A percentile compares a stretch with the other conserved stretches of the same genome.
These are phyloP conservation scores for Fallopia convolvulus DNA, from an alignment of 148 eudicot genomes.

Conservation along the genomic window DNA sequence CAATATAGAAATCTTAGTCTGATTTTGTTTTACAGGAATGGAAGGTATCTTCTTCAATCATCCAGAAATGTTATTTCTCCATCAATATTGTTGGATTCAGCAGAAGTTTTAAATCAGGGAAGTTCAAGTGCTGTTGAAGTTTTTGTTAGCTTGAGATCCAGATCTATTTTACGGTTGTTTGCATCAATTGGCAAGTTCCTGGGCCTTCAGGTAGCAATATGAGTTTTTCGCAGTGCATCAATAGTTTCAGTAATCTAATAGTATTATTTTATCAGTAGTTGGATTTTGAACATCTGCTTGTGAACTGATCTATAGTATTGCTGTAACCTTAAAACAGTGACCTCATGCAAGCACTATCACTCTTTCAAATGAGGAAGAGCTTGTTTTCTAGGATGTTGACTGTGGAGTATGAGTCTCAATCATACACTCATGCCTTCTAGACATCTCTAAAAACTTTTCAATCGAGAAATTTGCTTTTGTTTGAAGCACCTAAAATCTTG, in stretches of 20 bases:
- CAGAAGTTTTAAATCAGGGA: slow-evolving; percentile 83
- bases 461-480: background rate
- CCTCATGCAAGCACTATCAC: background rate
- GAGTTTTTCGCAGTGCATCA: background rate
- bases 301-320: background rate
- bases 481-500: background rate
- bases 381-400: background rate
- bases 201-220: slow-evolving; percentile 69
- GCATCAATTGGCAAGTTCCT: slow-evolving; percentile 84
- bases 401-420: background rate
- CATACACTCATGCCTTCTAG: background rate
- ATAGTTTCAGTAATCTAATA: background rate
- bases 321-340: background rate
- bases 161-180: slow-evolving; percentile 74
- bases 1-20: background rate
- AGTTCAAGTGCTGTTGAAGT: slow-evolving; percentile 61
- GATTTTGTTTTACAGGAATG: slow-evolving; percentile 47
- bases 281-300: background rate
- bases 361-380: background rate
- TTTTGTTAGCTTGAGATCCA: slow-evolving; percentile 69
- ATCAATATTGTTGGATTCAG: slow-evolving; percentile 62
- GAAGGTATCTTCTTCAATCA: slow-evolving; percentile 79
- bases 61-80: slow-evolving; percentile 55
- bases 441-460: background rate
- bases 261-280: background rate